Conservation (phyloP, 169 alveolate genomes). For the Miamiensis avidus region DNA sequence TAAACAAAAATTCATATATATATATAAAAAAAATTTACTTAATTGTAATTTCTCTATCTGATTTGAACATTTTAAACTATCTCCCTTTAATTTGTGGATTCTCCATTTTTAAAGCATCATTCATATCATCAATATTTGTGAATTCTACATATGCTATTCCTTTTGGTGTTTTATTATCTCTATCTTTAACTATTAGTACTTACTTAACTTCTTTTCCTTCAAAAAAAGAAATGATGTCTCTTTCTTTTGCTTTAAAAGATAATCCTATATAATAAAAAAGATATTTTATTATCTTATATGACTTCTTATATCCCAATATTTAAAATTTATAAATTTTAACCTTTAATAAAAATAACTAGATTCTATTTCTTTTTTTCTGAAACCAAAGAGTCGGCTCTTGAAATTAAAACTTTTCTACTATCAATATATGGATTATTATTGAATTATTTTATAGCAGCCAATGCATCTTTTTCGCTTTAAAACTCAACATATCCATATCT, state of each 20-base stretch:
- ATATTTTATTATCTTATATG: no score
- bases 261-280: no score
- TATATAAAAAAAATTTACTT: background rate
- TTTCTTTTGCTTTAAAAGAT: background rate
- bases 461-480: background rate
- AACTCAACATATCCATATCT: background rate
- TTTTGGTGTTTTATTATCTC: background rate
- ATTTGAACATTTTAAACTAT: background rate
- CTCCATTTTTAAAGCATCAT: background rate
- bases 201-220: background rate
- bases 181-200: background rate
- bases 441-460: background rate
- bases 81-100: background rate
- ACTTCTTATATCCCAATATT: no score
- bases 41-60: background rate
- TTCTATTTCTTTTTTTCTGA: no score
- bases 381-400: background rate
- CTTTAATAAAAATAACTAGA: background rate
- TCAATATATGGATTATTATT: background rate
- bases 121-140: background rate
- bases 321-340: no score
- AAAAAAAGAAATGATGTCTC: background rate
- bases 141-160: background rate
- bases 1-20: no score
- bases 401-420: background rate